Percentiles rank a stretch among this genome's conserved stretches.
phyloP scores from a whole-genome alignment of 306 rosid species.

The Citrullus mucosospermus region DNA sequence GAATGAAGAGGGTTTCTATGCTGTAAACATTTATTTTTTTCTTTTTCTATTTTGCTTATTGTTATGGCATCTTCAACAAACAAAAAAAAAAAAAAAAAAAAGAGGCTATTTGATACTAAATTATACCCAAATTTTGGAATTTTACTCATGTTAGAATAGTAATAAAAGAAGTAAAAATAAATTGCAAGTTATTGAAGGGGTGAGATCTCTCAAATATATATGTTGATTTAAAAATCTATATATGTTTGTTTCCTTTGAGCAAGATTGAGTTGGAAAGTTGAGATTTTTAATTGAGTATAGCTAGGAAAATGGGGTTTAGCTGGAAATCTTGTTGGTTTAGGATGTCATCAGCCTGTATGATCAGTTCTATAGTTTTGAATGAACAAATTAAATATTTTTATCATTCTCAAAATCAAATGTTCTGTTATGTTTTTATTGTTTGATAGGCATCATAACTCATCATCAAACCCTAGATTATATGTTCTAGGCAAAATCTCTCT shows the following conservation, averaged over 20 bases:
- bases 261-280: background rate
- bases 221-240: background rate
- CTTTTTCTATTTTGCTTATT: background rate
- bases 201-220: background rate
- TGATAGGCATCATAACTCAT: background rate
- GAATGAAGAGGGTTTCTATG: background rate
- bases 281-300: background rate
- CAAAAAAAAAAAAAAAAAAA: no score
- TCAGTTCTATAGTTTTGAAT: background rate
- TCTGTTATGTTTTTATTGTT: background rate
- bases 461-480: background rate
- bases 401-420: background rate
- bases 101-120: no score
- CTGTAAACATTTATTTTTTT: background rate
- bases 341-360: background rate
- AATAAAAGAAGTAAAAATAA: background rate
- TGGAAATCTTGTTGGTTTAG: background rate
- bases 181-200: background rate
- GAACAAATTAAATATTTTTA: background rate
- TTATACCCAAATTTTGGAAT: background rate
- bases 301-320: background rate
- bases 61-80: no score
- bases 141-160: background rate
- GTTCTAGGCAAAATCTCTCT: background rate
- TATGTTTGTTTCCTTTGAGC: background rate